phyloP scores from a whole-genome alignment of 2,329 filamentous ascomycete species.

The Aspergillus sp. region DNA sequence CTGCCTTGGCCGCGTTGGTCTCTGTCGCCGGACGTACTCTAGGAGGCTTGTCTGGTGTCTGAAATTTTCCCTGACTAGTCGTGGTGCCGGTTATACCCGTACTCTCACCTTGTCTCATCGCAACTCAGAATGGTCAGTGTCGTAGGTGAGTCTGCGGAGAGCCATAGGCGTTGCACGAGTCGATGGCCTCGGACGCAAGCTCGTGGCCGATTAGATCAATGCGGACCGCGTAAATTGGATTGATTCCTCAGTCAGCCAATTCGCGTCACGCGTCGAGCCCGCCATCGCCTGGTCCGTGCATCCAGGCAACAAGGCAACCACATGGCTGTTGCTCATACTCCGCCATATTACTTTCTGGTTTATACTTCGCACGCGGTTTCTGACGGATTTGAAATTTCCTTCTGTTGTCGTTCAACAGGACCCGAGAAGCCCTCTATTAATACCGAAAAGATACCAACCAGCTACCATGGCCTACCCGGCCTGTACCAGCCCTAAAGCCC shows the following conservation, averaged over 20 bases:
- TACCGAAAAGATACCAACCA: background rate
- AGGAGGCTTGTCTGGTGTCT: constrained; percentile 23
- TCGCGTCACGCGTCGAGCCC: constrained; percentile 14
- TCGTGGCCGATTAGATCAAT: background rate
- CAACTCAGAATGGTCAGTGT: constrained; percentile 19
- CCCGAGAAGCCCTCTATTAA: too few relatives aligned
- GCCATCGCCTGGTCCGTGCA: constrained; percentile 12
- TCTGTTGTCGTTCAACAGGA: background rate
- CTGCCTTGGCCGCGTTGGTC: constrained; percentile 21
- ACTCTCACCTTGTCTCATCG: constrained; percentile 30
- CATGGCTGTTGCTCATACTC: background rate
- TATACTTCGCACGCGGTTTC: background rate
- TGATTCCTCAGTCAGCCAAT: constrained; percentile 7
- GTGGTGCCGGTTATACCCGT: constrained; percentile 18
- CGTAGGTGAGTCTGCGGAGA: background rate
- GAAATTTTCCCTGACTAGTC: constrained; percentile 21
- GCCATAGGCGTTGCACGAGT: constrained; percentile 16
- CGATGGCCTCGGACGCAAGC: background rate
- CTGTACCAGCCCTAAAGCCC: background rate
- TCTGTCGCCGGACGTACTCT: constrained; percentile 11
- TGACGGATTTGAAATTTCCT: background rate
- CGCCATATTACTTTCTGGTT: background rate
- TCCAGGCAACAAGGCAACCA: background rate
- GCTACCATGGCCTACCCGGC: background rate
- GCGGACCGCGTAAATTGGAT: background rate